These are phyloP conservation scores for Oropetium thomaeum DNA, from an alignment of 176 grass and related monocot species.

Conservation along the genomic window DNA sequence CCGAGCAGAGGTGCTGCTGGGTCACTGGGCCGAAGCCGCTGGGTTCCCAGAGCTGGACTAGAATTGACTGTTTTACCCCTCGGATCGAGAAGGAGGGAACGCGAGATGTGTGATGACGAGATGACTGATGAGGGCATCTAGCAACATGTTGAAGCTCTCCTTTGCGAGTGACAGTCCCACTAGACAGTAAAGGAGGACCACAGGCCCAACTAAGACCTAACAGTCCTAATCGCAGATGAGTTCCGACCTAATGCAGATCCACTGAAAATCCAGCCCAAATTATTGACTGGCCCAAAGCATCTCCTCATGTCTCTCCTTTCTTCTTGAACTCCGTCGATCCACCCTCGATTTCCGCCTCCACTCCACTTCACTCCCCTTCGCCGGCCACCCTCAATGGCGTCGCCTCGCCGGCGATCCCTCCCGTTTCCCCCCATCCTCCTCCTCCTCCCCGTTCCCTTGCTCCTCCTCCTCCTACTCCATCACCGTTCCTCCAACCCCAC, in stretches of 20 bases:
- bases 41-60: neutral
- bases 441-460: conserved; percentile 38
- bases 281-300: neutral
- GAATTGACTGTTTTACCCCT: conserved; percentile 28
- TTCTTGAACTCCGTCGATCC: conserved; percentile 11
- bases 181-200: neutral
- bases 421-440: conserved; percentile 42
- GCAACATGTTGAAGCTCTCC: neutral
- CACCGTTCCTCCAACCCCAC: conserved; percentile 30
- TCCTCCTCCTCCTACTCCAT: conserved; percentile 36
- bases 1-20: neutral
- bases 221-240: too few relatives aligned
- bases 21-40: neutral
- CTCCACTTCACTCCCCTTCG: neutral
- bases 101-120: neutral
- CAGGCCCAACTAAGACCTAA: neutral
- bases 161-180: neutral
- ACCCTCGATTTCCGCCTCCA: neutral
- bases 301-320: neutral
- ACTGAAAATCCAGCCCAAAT: neutral
- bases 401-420: conserved; percentile 45
- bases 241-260: too few relatives aligned
- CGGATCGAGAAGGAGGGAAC: neutral
- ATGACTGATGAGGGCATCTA: neutral
- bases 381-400: conserved; percentile 43